Conservation (phyloP, 192 early-diverging fungal genomes). For the Oehlia diaphana region DNA sequence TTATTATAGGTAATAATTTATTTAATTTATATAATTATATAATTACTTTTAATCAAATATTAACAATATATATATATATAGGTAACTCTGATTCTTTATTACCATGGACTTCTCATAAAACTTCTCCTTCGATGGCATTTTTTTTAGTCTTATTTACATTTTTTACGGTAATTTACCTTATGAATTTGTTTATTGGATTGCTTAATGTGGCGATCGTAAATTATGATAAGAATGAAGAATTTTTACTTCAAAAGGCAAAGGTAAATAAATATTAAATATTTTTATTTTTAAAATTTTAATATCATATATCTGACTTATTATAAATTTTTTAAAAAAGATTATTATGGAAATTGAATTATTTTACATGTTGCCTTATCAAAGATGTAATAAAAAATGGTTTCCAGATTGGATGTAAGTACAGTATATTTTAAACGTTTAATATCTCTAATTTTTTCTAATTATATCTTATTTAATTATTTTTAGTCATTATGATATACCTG, state of each 20-base stretch:
- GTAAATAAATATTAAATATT: no score
- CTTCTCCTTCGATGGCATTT: background rate
- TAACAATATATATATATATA: no score
- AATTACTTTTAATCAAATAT: no score
- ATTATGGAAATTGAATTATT: slow-evolving; percentile 5
- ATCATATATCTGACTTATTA: no score
- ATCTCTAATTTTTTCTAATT: no score
- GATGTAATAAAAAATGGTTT: no score
- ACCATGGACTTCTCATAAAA: background rate
- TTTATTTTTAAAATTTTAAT: no score
- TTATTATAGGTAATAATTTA: background rate
- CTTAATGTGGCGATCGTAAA: background rate
- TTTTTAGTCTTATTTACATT: background rate
- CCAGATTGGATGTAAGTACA: no score
- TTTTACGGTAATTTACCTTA: background rate
- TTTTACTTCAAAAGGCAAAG: background rate
- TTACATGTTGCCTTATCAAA: background rate
- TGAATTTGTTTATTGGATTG: slow-evolving; percentile 1
- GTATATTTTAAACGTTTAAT: no score
- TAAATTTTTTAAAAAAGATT: background rate
- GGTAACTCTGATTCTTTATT: background rate
- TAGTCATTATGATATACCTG: background rate
- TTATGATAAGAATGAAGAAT: background rate
- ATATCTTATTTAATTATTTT: no score
- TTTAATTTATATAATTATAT: no score